A percentile compares a stretch with the other conserved stretches of the same genome.
Conservation (phyloP, 106 monocot species). For the Dendrobium officinale region DNA sequence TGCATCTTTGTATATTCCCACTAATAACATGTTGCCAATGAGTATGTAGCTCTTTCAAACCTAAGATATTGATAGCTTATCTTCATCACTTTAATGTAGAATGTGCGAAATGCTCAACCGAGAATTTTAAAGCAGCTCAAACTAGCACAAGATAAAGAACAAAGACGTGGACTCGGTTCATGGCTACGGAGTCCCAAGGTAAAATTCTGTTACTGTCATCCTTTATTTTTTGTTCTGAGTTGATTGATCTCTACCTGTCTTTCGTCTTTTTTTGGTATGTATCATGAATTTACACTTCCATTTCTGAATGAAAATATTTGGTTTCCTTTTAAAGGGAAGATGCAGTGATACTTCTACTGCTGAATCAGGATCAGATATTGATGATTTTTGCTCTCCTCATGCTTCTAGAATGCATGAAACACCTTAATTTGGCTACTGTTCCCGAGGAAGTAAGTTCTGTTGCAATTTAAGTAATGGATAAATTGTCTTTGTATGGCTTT, state of each 20-base stretch:
- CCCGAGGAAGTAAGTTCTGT: slow-evolving; percentile 43
- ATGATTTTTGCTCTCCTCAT: slow-evolving; percentile 55
- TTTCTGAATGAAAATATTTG: background rate
- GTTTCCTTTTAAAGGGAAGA: slow-evolving; percentile 25
- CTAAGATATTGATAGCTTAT: background rate
- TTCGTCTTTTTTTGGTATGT: background rate
- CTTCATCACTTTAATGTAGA: slow-evolving; percentile 13
- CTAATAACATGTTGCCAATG: background rate
- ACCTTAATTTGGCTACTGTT: slow-evolving; percentile 39
- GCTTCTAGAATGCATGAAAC: slow-evolving; percentile 17
- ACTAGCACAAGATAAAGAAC: slow-evolving; percentile 19
- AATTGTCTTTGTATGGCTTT: background rate
- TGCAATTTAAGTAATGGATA: background rate
- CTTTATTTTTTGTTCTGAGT: background rate
- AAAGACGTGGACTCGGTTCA: slow-evolving; percentile 1
- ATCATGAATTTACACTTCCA: background rate
- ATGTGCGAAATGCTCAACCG: slow-evolving; percentile 26
- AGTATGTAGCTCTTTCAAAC: background rate
- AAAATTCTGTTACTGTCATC: slow-evolving; percentile 1
- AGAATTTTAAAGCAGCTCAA: slow-evolving; percentile 21
- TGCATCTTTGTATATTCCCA: background rate
- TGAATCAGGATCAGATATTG: slow-evolving; percentile 56
- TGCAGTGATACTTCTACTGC: slow-evolving; percentile 38
- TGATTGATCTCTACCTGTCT: background rate
- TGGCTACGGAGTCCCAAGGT: slow-evolving; percentile 18